Base-by-base conservation (phyloP, 306 rosid genomes). In the Pachyrhizus erosus region DNA sequence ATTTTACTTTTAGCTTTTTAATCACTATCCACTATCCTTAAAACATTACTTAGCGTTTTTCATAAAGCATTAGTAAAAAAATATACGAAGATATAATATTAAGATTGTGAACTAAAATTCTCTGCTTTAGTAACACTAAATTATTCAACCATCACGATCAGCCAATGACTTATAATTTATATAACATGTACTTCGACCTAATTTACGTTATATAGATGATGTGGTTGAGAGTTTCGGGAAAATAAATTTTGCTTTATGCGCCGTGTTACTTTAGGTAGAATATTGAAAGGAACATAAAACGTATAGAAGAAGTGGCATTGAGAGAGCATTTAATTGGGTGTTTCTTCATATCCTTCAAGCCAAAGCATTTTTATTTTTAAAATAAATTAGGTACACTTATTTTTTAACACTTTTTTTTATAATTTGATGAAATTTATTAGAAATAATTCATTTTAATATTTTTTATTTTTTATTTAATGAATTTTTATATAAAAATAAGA, bases 211-310 rank as follows among this genome's bases (percentile, higher is more conserved):
- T 23, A 65, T 9, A 62, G 23, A 67, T 67, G 24, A n/a, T 33
- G 48, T n/a, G 13, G 42, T 65, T 65, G 34, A 33, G 24, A 34
- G 71, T 4, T 34, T 29, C 2, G 45, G 43, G 43, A 64, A 65
- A 34, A 65, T n/a, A n/a, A 65, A 34, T 65, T 34, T 65, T 65
- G 71, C 26, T 65, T 65, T 67, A 67, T 67, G 49, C 49, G 24
- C 29, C 48, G 17, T 3, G 49, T 1, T n/a, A 67, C 51, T 67
- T 39, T 39, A 18, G 73, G 17, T 0, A n/a, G 7, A 65, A 33
- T 65, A 34, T 65, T 65, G n/a, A 65, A 65, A 34, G 15, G 21
- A 26, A 60, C 17, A 61, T 26, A 13, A 27, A 61, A 61, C 68
- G 68, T 61, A 13, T 26, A 61, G 20, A 27, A 58, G 20, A 61